phyloP scores from a whole-genome alignment of 2,329 filamentous ascomycete genomes.

The Hypoxylon sp. region DNA sequence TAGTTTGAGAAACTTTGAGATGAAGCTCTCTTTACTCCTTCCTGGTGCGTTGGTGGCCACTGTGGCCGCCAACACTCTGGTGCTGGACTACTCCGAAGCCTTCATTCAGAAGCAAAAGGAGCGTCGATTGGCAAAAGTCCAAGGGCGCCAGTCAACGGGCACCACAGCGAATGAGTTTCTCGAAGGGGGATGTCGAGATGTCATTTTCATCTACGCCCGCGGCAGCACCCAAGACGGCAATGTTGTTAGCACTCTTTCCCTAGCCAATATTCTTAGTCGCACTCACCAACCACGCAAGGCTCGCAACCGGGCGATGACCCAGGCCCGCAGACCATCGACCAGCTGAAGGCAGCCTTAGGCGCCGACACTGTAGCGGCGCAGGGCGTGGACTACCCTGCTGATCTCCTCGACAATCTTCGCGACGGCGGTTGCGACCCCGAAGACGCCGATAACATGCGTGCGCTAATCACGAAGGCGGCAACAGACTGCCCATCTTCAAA shows the following conservation, averaged over 20 bases:
- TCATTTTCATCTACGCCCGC: constrained; percentile 56
- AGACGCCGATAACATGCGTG: constrained; percentile 52
- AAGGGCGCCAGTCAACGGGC: constrained; percentile 17
- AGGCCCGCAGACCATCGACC: constrained; percentile 45
- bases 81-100: constrained; percentile 32
- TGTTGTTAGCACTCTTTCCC: constrained; percentile 48
- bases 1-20: constrained; percentile 11
- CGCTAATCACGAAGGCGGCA: constrained; percentile 50
- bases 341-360: constrained; percentile 44
- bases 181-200: constrained; percentile 51
- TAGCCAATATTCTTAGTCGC: neutral
- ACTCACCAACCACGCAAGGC: constrained; percentile 1
- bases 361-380: constrained; percentile 42
- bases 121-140: constrained; percentile 8
- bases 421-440: constrained; percentile 49
- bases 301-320: constrained; percentile 43
- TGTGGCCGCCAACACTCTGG: constrained; percentile 21
- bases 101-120: constrained; percentile 25
- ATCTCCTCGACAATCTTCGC: constrained; percentile 43
- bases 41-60: constrained; percentile 12
- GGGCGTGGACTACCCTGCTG: constrained; percentile 45
- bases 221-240: constrained; percentile 56
- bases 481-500: constrained; percentile 55
- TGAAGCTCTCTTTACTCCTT: constrained; percentile 30
- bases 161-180: constrained; percentile 53